Evolutionary conservation across 2,329 filamentous ascomycete genomes (phyloP), one percentile per base, ranked within the genome.

Genomic region (Phaeosphaeriaceae sp.): DNA sequence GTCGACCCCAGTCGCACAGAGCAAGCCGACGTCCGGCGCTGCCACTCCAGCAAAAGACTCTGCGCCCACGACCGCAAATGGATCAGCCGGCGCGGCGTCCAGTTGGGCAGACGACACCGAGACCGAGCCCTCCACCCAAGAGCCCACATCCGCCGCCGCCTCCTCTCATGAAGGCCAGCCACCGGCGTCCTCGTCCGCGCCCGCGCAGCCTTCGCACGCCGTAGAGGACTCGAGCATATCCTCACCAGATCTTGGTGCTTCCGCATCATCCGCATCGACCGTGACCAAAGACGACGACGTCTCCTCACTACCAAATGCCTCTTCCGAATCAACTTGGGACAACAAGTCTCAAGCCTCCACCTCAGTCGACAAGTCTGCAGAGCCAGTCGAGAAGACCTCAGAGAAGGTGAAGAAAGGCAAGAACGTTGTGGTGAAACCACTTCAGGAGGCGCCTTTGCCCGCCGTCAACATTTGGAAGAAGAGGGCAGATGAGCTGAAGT

Each of bases 401-500:
- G 82, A 84, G 46, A 87, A 88, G 64, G 86, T 88, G 67, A 75
- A 76, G 51, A 73, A 71, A 59, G 61, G 63, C 47, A 75, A 75
- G 56, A 69, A 68, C 25, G 61, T 65, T 80, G 86, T 60, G 7
- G 81, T 82, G 15, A 81, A 85, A 67, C 87, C 89, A 69, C 80
- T 97, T 44, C 89, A 90, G 48, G 92, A 95, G 60, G 94, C 94
- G 19, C 90, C 92, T 27, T 84, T 91, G 45, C 95, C 95, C 0
- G 78, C 87, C 1, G 90, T 97, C 57, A 99, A 99, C 76, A 82
- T 93, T 61, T 99, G 95, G 94, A 86, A 89, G 62, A 88, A 93
- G 78, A 87, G 93, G 55, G 89, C 85, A 68, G 89, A 92, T 70
- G 88, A 88, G 48, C 79, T 83, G 46, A 81, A 84, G 61, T 81